Evolutionary conservation across 2,329 filamentous ascomycete genomes (phyloP), one percentile per base, ranked within the genome.

Genomic region (Podosphaera xanthii): DNA sequence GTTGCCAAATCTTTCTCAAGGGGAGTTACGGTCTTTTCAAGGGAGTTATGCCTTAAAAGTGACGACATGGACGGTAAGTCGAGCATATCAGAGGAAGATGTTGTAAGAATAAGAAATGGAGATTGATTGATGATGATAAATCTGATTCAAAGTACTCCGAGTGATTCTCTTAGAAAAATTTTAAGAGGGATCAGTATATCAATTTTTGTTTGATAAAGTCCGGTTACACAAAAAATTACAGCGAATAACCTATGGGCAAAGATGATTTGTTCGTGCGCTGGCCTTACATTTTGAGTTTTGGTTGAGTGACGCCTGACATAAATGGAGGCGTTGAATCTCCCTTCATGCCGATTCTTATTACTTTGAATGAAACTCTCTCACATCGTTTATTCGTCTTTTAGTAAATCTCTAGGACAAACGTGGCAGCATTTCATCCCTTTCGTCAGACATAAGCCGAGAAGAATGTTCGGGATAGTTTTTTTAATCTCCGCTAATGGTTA

Each of bases 61-160:
- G 63, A 64, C 36, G 64, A 63, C 64, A 65, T 65, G 6, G 64
- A 61, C 12, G 64, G 64, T 12, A 65, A 56, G 52, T 38, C 34
- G 34, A 34, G 34, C 12, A 35, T 38, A 44, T 14, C 52, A 55
- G 52, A 55, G 2, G 38, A 9, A 8, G 52, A 55, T 34, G 38
- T 55, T 10, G 52, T 38, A 12, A 55, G 52, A 44, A 8, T 44
- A 12, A 7, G 40, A 14, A 44, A 44, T 12, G 40, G n/a, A 4
- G 5, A 7, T 12, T 12, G 40, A 3, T 44, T 44, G 10, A 44
- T 44, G 10, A 44, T 44, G 40, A 44, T 7, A 12, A 44, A 14
- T 12, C 40, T 44, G 4, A 14, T 14, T 44, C 40, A 12, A 8
- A 12, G 3, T 12, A 44, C 40, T 44, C n/a, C 3, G n/a, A 44